Conservation (phyloP, 768 basidiomycete genomes). For the Lyophyllum shimeji region DNA sequence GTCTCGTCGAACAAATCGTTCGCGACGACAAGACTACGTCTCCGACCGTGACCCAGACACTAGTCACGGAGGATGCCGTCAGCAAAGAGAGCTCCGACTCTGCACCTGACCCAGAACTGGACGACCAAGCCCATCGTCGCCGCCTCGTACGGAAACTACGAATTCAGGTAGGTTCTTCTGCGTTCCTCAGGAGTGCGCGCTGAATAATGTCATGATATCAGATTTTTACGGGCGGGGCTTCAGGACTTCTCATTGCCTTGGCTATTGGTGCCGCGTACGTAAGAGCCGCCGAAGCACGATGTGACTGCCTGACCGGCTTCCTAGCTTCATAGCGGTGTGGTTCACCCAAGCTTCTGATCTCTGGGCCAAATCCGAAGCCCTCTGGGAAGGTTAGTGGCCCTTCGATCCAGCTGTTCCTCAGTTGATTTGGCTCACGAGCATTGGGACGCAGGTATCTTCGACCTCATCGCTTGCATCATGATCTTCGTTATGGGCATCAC, state of each 20-base stretch:
- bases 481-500: constrained; percentile 93
- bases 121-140: constrained; percentile 31
- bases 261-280: constrained; percentile 78
- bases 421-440: background rate
- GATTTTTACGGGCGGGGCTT: constrained; percentile 73
- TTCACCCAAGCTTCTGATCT: constrained; percentile 87
- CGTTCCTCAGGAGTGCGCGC: background rate
- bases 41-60: constrained; percentile 10
- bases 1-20: constrained; percentile 87
- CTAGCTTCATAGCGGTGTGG: constrained; percentile 86
- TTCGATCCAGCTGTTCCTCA: background rate
- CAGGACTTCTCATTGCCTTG: constrained; percentile 78
- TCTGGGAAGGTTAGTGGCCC: constrained; percentile 82
- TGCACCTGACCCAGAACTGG: constrained; percentile 22
- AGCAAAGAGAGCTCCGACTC: constrained; percentile 19
- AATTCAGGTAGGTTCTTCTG: constrained; percentile 45
- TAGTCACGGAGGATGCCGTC: constrained; percentile 3
- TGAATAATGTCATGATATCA: constrained; percentile 26
- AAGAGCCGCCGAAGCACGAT: background rate
- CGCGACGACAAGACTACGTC: constrained; percentile 31
- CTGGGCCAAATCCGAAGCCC: constrained; percentile 79
- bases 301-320: background rate
- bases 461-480: constrained; percentile 71
- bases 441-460: constrained; percentile 54
- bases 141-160: constrained; percentile 67